A percentile compares a stretch with the other conserved stretches of the same genome.
phyloP scores from a whole-genome alignment of 768 basidiomycete species.

The Xanthoconium stramineum region DNA sequence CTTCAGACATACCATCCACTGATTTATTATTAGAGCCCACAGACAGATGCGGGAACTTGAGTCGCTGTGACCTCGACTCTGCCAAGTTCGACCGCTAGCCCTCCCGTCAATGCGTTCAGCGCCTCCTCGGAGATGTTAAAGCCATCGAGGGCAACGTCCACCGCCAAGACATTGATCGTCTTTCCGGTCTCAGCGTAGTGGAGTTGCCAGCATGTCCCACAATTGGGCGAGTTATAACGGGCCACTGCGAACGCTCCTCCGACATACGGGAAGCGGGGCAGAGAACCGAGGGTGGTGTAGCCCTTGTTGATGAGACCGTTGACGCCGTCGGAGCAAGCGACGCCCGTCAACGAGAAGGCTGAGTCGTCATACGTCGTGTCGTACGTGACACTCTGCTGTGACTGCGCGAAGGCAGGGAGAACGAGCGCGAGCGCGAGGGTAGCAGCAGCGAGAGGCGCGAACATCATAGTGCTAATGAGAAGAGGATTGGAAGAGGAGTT shows the following conservation, averaged over 20 bases:
- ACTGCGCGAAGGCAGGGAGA: constrained; percentile 18
- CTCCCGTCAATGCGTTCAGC: constrained; percentile 52
- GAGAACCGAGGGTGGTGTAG: constrained; percentile 31
- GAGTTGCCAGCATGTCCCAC: constrained; percentile 33
- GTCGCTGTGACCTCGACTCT: constrained; percentile 42
- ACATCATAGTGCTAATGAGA: constrained; percentile 21
- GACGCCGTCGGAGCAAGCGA: constrained; percentile 34
- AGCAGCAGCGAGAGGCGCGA: constrained; percentile 9
- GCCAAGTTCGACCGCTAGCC: constrained; percentile 46
- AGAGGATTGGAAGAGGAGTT: not conserved
- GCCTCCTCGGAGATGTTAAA: constrained; percentile 51
- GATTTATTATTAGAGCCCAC: constrained; percentile 33
- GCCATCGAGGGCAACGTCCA: constrained; percentile 29
- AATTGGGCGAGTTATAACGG: constrained; percentile 27
- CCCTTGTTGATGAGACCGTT: constrained; percentile 31
- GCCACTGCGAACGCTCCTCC: constrained; percentile 33
- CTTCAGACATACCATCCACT: not conserved
- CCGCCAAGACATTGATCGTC: constrained; percentile 24
- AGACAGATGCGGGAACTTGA: constrained; percentile 44
- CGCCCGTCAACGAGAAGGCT: constrained; percentile 7
- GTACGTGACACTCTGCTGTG: constrained; percentile 21
- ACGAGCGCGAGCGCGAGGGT: constrained; percentile 12
- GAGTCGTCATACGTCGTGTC: constrained; percentile 32
- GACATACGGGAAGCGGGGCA: constrained; percentile 32
- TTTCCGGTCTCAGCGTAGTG: constrained; percentile 16